Percentiles rank a stretch among this genome's conserved stretches.
Evolutionary conservation across 202 grass and related monocot genomes (phyloP).

Genomic region (Elaeis oleifera): DNA sequence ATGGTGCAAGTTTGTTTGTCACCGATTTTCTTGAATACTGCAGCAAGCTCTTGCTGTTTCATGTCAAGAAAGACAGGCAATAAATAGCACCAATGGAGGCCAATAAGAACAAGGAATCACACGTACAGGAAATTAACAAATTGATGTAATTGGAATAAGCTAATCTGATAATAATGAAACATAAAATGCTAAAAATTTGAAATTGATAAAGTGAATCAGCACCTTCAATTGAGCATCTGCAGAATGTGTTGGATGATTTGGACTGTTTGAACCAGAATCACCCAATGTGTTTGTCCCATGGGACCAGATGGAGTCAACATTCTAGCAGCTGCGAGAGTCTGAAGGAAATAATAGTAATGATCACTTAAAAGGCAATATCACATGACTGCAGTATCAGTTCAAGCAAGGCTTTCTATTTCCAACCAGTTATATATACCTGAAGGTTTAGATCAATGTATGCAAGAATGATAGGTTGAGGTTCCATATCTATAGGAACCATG

Average conservation of each 20-base stretch:
- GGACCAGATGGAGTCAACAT: constrained; percentile 96
- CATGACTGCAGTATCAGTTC: too few relatives aligned
- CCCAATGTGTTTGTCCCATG: constrained; percentile 93
- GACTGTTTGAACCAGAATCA: constrained; percentile 68
- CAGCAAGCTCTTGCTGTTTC: constrained; percentile 96
- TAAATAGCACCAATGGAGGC: neutral
- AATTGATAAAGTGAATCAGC: neutral
- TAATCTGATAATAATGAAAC: neutral
- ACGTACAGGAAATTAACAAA: neutral
- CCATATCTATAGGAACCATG: constrained; percentile 97
- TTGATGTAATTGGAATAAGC: constrained; percentile 1
- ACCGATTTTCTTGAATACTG: constrained; percentile 98
- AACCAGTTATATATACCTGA: constrained; percentile 53
- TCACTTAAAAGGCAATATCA: too few relatives aligned
- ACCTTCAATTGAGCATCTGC: constrained; percentile 94
- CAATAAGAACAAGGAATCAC: neutral
- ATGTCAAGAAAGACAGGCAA: neutral
- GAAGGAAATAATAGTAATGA: neutral
- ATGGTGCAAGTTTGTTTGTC: constrained; percentile 97
- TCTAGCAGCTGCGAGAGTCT: constrained; percentile 96
- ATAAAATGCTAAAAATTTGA: neutral
- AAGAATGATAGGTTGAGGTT: constrained; percentile 98
- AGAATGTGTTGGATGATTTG: constrained; percentile 68
- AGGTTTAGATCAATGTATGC: constrained; percentile 99
- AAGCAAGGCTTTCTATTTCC: too few relatives aligned